Conservation (phyloP, 805 yeast species). For the Saturnispora bothae region DNA sequence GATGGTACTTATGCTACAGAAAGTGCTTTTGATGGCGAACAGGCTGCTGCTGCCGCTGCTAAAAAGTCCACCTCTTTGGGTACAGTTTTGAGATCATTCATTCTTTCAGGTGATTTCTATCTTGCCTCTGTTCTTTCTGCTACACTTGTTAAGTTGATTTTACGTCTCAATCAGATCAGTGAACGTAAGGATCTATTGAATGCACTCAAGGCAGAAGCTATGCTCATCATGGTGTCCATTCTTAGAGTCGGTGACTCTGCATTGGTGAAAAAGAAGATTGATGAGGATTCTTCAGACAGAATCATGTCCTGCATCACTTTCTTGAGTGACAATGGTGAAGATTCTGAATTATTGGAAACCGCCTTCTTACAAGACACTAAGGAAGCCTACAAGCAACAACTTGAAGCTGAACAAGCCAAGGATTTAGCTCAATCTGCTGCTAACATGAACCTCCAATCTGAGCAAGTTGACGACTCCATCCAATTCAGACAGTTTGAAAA, state of each 20-base stretch:
- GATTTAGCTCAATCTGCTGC: slow-evolving; percentile 46
- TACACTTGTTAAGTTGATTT: slow-evolving; percentile 76
- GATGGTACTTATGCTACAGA: slow-evolving; percentile 99
- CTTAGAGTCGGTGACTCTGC: slow-evolving; percentile 76
- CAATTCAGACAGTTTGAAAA: slow-evolving; percentile 68
- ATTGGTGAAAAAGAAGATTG: slow-evolving; percentile 63
- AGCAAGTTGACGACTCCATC: slow-evolving; percentile 70
- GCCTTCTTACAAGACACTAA: slow-evolving; percentile 85
- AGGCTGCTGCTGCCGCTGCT: slow-evolving; percentile 18
- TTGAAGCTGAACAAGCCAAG: slow-evolving; percentile 48
- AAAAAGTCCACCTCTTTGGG: slow-evolving; percentile 18
- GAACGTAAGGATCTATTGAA: slow-evolving; percentile 47
- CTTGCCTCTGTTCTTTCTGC: slow-evolving; percentile 81
- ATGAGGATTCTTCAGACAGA: slow-evolving; percentile 96
- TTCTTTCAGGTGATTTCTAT: slow-evolving; percentile 83
- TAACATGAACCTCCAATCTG: slow-evolving; percentile 51
- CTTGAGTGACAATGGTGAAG: slow-evolving; percentile 53
- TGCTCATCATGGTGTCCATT: slow-evolving; percentile 84
- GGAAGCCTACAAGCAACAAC: slow-evolving; percentile 68
- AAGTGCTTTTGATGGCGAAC: slow-evolving; percentile 51
- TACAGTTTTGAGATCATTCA: slow-evolving; percentile 72
- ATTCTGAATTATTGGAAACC: slow-evolving; percentile 35
- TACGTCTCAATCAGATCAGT: slow-evolving; percentile 56
- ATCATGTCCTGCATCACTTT: slow-evolving; percentile 78
- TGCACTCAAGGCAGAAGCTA: slow-evolving; percentile 89